Conservation (phyloP, 1,139 yeast genomes). For the Citeromyces hawaiiensis region DNA sequence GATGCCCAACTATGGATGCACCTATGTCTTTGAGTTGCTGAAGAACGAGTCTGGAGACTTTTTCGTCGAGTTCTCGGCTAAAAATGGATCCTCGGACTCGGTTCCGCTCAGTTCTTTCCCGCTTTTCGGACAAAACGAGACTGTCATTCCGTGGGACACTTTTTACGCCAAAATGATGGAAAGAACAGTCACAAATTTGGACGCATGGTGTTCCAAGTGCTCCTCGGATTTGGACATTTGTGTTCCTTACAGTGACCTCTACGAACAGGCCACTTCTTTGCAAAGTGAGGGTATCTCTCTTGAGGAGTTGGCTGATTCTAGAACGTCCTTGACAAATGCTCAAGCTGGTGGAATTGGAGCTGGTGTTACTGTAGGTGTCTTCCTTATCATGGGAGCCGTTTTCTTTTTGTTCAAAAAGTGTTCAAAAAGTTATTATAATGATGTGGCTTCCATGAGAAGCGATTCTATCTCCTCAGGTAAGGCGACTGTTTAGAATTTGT, state of each 20-base stretch:
- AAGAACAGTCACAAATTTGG: constrained; percentile 15
- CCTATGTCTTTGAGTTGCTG: constrained; percentile 25
- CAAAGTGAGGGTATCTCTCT: constrained; percentile 16
- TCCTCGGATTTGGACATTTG: constrained; percentile 14
- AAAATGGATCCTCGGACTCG: constrained; percentile 24
- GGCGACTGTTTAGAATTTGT: background rate
- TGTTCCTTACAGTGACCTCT: constrained; percentile 16
- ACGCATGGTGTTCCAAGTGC: constrained; percentile 25
- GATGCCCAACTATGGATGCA: constrained; percentile 27
- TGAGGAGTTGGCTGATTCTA: constrained; percentile 12
- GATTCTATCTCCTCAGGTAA: background rate
- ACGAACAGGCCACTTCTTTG: constrained; percentile 14
- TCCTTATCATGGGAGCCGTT: constrained; percentile 14
- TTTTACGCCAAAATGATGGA: constrained; percentile 16
- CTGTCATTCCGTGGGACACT: constrained; percentile 19
- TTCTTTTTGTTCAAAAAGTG: constrained; percentile 5
- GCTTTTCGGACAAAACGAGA: constrained; percentile 18
- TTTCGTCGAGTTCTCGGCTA: constrained; percentile 25
- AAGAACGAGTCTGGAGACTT: constrained; percentile 11
- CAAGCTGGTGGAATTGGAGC: constrained; percentile 37
- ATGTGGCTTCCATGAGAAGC: background rate
- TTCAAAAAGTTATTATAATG: background rate
- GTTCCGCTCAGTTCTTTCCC: constrained; percentile 19
- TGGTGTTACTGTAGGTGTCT: constrained; percentile 29
- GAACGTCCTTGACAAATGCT: constrained; percentile 18